Conservation (phyloP, 495 filamentous ascomycete genomes). For the Trichocladium uniseriatum region DNA sequence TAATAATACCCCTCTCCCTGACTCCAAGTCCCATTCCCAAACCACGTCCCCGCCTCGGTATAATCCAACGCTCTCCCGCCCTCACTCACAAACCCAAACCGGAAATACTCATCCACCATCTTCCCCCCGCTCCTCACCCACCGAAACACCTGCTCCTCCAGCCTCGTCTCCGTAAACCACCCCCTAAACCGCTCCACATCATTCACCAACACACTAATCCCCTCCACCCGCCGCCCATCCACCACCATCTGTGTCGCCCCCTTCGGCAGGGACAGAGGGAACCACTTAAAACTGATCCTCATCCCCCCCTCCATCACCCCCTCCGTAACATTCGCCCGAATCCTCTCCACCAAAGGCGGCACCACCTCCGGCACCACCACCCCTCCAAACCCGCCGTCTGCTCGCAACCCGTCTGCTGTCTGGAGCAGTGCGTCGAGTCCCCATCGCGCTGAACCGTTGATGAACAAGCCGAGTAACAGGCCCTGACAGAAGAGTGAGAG, state of each 20-base stretch:
- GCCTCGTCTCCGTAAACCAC: constrained; percentile 14
- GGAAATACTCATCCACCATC: constrained; percentile 20
- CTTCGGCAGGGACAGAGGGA: no score
- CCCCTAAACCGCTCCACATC: constrained; percentile 23
- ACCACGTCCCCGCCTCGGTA: constrained; percentile 20
- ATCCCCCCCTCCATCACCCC: constrained; percentile 1
- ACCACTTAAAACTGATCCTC: constrained; percentile 43
- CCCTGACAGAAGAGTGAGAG: constrained; percentile 75
- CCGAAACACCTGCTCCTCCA: constrained; percentile 16
- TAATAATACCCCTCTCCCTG: constrained; percentile 16
- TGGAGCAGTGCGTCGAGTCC: constrained; percentile 87
- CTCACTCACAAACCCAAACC: constrained; percentile 15
- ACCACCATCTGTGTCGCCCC: no score
- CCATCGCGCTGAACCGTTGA: constrained; percentile 90
- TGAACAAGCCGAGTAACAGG: constrained; percentile 75
- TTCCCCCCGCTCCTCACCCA: constrained; percentile 8
- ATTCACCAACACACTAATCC: constrained; percentile 23
- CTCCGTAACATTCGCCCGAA: background rate
- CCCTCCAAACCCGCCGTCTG: constrained; percentile 59
- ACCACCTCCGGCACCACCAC: constrained; percentile 58
- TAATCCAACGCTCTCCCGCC: constrained; percentile 15
- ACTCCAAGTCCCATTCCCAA: constrained; percentile 22
- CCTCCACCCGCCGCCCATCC: constrained; percentile 3
- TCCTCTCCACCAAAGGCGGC: constrained; percentile 33
- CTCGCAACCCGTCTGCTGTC: constrained; percentile 60